phyloP scores from a whole-genome alignment of 2,329 filamentous ascomycete species.

The Colletotrichum sp. region DNA sequence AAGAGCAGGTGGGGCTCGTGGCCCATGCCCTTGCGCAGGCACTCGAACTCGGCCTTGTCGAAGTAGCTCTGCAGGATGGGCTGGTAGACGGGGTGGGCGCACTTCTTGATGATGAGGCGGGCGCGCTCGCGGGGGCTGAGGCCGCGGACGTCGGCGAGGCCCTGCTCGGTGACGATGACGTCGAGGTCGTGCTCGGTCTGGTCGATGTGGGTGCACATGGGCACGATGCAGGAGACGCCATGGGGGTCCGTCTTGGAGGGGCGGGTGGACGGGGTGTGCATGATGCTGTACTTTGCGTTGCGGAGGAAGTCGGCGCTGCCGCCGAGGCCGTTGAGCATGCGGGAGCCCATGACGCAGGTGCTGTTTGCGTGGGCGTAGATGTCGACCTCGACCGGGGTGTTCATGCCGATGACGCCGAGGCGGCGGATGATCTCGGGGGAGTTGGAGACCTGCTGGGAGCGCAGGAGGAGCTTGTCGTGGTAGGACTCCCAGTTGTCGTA shows the following conservation, averaged over 20 bases:
- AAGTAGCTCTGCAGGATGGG: constrained; percentile 85
- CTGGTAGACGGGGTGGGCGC: constrained; percentile 83
- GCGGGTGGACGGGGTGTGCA: constrained; percentile 86
- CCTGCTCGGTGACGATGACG: constrained; percentile 78
- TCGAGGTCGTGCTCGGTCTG: constrained; percentile 94
- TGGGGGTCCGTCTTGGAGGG: constrained; percentile 83
- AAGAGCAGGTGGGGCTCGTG: constrained; percentile 89
- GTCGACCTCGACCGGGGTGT: constrained; percentile 92
- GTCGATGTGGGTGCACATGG: constrained; percentile 90
- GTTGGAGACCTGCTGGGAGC: constrained; percentile 88
- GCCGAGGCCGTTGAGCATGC: constrained; percentile 87
- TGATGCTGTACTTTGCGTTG: constrained; percentile 83
- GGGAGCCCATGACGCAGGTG: constrained; percentile 86
- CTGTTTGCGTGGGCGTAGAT: constrained; percentile 94
- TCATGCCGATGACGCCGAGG: constrained; percentile 90
- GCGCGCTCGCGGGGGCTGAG: constrained; percentile 81
- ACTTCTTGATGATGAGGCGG: constrained; percentile 85
- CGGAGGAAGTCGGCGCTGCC: constrained; percentile 84
- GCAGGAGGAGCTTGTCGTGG: constrained; percentile 80
- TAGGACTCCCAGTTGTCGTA: constrained; percentile 86
- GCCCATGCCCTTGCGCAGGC: constrained; percentile 83
- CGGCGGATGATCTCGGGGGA: constrained; percentile 89
- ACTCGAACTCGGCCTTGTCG: constrained; percentile 85
- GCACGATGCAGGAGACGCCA: constrained; percentile 87
- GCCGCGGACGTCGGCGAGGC: constrained; percentile 84